A percentile compares a stretch with the other conserved stretches of the same genome.
Evolutionary conservation across 2,329 filamentous ascomycete species (phyloP).

Genomic region (Aspergillus sp.): DNA sequence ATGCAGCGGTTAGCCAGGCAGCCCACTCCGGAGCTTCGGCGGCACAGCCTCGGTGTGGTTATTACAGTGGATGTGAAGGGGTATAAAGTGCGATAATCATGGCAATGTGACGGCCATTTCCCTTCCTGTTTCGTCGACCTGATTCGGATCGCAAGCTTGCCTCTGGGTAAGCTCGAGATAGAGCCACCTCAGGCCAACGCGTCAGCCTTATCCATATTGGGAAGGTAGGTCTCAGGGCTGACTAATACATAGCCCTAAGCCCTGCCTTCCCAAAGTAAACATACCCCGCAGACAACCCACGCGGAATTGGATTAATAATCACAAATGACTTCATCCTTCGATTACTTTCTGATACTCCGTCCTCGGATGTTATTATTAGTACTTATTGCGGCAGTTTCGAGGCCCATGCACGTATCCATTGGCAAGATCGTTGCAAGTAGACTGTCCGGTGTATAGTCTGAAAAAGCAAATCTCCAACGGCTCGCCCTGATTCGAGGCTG

Average conservation of each 20-base stretch:
- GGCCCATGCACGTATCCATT: background rate
- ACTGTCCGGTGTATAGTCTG: background rate
- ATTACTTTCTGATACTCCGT: background rate
- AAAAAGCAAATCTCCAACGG: constrained; percentile 8
- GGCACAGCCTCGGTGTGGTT: constrained; percentile 14
- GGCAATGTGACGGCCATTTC: constrained; percentile 16
- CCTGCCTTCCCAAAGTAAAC: constrained; percentile 16
- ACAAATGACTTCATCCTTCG: constrained; percentile 6
- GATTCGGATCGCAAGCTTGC: background rate
- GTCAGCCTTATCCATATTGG: constrained; percentile 24
- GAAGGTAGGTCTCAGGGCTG: constrained; percentile 32
- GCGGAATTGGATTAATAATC: constrained; percentile 2
- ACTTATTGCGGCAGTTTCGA: background rate
- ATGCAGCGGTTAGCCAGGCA: constrained; percentile 18
- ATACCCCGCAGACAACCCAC: background rate
- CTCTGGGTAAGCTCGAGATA: background rate
- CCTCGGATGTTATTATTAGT: background rate
- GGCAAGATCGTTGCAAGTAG: background rate
- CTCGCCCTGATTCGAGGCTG: constrained; percentile 5
- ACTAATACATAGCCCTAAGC: constrained; percentile 6
- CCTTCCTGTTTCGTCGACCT: background rate
- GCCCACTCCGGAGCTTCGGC: constrained; percentile 13
- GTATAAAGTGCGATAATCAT: constrained; percentile 19
- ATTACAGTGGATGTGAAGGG: constrained; percentile 15
- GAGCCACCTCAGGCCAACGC: constrained; percentile 15